phyloP scores from a whole-genome alignment of 1,139 yeast genomes.

The Saccharomyces uvarum region DNA sequence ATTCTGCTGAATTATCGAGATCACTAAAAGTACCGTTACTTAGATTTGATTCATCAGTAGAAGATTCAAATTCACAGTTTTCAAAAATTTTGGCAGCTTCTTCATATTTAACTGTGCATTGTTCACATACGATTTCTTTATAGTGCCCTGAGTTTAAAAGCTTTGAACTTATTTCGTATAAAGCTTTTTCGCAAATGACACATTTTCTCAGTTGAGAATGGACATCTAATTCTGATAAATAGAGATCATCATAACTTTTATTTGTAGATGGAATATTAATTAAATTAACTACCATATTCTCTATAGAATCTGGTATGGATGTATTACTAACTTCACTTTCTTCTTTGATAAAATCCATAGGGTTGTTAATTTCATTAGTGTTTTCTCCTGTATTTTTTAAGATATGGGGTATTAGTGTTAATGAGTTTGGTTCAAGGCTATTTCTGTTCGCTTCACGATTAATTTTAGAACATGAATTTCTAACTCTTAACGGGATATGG shows the following conservation, averaged over 20 bases:
- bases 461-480: conserved; percentile 1
- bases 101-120: conserved; percentile 55
- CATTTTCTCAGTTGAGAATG: conserved; percentile 42
- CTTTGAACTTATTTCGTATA: conserved; percentile 54
- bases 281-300: conserved; percentile 15
- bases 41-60: conserved; percentile 17
- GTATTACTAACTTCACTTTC: neutral
- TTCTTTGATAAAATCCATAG: neutral
- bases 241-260: conserved; percentile 16
- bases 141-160: conserved; percentile 27
- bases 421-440: neutral
- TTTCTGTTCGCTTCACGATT: neutral
- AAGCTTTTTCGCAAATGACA: conserved; percentile 57
- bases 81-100: conserved; percentile 39
- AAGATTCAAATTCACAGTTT: conserved; percentile 29
- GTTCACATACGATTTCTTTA: conserved; percentile 56
- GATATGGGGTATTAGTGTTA: neutral
- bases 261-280: conserved; percentile 11
- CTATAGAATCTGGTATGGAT: conserved; percentile 8
- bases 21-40: conserved; percentile 9
- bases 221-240: conserved; percentile 17
- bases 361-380: neutral
- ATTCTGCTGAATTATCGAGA: conserved; percentile 5
- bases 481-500: conserved; percentile 23
- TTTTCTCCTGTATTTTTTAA: neutral